Conservation (phyloP, 257 asterid species). For the Verbascum thapsus region DNA sequence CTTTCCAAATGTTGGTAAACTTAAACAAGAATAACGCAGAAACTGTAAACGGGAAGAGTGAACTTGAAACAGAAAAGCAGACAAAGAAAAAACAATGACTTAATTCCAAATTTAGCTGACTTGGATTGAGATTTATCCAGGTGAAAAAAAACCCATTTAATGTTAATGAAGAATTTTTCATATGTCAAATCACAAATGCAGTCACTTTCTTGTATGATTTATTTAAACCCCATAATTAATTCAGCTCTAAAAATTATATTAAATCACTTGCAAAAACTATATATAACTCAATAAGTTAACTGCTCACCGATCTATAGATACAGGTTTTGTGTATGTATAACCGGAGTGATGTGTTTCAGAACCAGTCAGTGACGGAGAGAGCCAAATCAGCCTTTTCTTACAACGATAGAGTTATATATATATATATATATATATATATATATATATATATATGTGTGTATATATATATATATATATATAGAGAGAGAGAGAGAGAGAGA, state of each 20-base stretch:
- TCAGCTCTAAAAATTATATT: conserved; percentile 16
- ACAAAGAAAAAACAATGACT: conserved; percentile 30
- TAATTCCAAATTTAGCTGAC: conserved; percentile 41
- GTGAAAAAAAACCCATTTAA: conserved; percentile 40
- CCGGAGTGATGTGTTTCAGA: conserved; percentile 44
- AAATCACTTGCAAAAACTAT: conserved; percentile 8
- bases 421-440: too few species aligned
- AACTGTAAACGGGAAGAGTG: conserved; percentile 23
- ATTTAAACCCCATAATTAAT: conserved; percentile 26
- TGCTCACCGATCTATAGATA: conserved; percentile 59
- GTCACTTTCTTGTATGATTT: conserved; percentile 44
- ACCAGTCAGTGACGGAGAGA: conserved; percentile 74
- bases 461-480: too few species aligned
- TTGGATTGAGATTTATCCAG: conserved; percentile 33
- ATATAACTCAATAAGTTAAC: conserved; percentile 30
- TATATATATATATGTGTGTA: too few species aligned
- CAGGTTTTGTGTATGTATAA: conserved; percentile 37
- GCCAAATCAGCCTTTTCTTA: conserved; percentile 51
- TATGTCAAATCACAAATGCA: conserved; percentile 30
- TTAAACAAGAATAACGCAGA: neutral
- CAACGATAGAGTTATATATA: conserved; percentile 29
- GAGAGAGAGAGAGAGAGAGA: conserved; percentile 34
- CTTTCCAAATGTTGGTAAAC: conserved; percentile 24
- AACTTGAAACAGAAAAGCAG: conserved; percentile 29
- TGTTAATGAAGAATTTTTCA: conserved; percentile 39